These are phyloP conservation scores for Pichia nakasei DNA, from an alignment of 805 yeast species.

Conservation along the genomic window DNA sequence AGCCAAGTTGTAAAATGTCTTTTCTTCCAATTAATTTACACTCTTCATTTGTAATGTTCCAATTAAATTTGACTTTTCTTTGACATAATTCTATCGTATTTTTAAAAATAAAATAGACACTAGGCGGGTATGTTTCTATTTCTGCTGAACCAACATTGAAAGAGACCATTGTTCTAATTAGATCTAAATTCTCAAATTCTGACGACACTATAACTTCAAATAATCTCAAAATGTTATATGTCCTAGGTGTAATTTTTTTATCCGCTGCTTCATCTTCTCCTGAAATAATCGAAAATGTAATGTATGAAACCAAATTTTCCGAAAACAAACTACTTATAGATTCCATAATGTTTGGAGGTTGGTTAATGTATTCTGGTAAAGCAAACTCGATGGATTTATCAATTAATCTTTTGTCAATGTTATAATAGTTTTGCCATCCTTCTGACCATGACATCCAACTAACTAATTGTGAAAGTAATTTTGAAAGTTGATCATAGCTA, in stretches of 20 bases:
- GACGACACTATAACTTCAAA: slow-evolving; percentile 57
- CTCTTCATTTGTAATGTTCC: slow-evolving; percentile 31
- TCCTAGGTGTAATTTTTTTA: slow-evolving; percentile 55
- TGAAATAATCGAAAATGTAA: slow-evolving; percentile 58
- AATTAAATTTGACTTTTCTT: slow-evolving; percentile 40
- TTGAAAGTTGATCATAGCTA: slow-evolving; percentile 35
- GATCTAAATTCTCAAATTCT: slow-evolving; percentile 40
- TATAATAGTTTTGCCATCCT: slow-evolving; percentile 53
- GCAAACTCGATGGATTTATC: slow-evolving; percentile 35
- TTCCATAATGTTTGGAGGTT: slow-evolving; percentile 53
- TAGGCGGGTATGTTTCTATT: slow-evolving; percentile 66
- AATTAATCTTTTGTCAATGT: slow-evolving; percentile 23
- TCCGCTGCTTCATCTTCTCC: slow-evolving; percentile 56
- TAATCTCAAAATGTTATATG: slow-evolving; percentile 46
- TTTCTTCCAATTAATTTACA: slow-evolving; percentile 58
- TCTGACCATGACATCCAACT: slow-evolving; percentile 70
- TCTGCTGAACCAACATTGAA: slow-evolving; percentile 41
- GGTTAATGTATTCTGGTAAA: slow-evolving; percentile 35
- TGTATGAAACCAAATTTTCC: slow-evolving; percentile 42
- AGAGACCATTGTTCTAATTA: slow-evolving; percentile 55
- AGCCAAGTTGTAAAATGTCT: slow-evolving; percentile 34
- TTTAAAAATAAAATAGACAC: slow-evolving; percentile 57
- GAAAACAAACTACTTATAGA: slow-evolving; percentile 45
- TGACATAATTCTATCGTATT: slow-evolving; percentile 50
- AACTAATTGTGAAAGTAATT: slow-evolving; percentile 52